Conservation (phyloP, 1,139 yeast species). For the Saccharomyces hybrid region DNA sequence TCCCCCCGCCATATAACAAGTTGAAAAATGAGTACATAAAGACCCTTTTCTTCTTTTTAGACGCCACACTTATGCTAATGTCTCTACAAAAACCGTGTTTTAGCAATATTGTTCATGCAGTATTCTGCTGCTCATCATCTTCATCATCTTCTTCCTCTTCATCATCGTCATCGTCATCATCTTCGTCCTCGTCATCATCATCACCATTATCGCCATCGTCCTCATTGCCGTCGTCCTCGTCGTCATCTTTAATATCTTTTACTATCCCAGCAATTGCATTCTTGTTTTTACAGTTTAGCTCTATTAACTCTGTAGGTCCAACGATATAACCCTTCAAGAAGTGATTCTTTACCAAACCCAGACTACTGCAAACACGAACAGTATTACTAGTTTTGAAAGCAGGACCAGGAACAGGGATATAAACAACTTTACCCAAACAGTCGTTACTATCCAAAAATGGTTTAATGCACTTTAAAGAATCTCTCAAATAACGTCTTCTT, state of each 20-base stretch:
- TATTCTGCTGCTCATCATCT: not conserved
- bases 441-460: slow-evolving; percentile 46
- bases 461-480: slow-evolving; percentile 51
- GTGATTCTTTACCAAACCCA: slow-evolving; percentile 15
- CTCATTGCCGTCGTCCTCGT: not conserved
- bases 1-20: no score
- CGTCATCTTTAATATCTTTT: not conserved
- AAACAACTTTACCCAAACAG: slow-evolving; percentile 47
- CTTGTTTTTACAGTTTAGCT: slow-evolving; percentile 1
- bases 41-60: no score
- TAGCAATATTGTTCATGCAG: not conserved
- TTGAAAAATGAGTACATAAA: no score
- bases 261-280: not conserved
- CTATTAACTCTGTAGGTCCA: slow-evolving; percentile 25
- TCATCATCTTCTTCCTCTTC: not conserved
- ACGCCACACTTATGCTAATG: no score
- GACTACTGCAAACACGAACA: not conserved
- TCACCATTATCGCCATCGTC: not conserved
- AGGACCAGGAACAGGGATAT: slow-evolving; percentile 37
- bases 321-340: slow-evolving; percentile 24
- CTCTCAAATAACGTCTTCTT: slow-evolving; percentile 42
- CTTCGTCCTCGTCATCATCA: not conserved
- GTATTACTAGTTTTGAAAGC: slow-evolving; percentile 21
- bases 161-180: not conserved
- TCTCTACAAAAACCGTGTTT: not conserved